Base-by-base conservation (phyloP, 2,329 filamentous ascomycete genomes). In the Aureobasidium sp. region DNA sequence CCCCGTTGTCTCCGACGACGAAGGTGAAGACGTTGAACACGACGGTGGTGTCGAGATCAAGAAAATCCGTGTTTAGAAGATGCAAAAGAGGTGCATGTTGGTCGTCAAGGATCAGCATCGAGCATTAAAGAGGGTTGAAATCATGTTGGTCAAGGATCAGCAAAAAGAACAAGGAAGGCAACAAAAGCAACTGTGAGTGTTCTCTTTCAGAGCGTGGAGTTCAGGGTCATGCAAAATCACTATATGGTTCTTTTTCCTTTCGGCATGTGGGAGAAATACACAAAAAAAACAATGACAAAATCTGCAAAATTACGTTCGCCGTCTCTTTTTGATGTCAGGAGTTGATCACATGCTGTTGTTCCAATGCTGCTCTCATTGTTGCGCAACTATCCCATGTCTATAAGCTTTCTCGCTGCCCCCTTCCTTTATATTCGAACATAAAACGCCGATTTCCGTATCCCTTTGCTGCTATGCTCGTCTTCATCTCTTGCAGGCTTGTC, bases 1-100 rank as follows among this genome's bases (percentile, higher is more conserved):
- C 55, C 67, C 66, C 9, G 66, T 62, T n/a, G 67, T 69, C 27
- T 65, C 64, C 21, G 70, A 69, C 31, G 64, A 63, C 35, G 62
- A 63, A 23, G 63, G 62, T 10, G 61, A 58, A 10, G 62, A 63
- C 19, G 59, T 62, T 7, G 61, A 58, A 3, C 4, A 13, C 19
- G 61, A 62, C 19, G 63, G 63, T 13, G 63, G 63, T 27, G 61
- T 64, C 35, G 58, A 61, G 37, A 37, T 64, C 51, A 64, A 64
- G 59, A 64, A 64, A 54, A 19, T 59, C 17, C 59, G 59, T n/a
- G 61, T 57, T 31, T 64, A 60, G 49, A 25, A n/a, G n/a, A n/a
- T n/a, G n/a, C n/a, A n/a, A n/a, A n/a, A n/a, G n/a, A n/a, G n/a
- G n/a, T 63, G 46, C n/a, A 33, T 27, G 13, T 37, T 42, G 38